Percentiles rank a stretch among this genome's conserved stretches.
These are phyloP conservation scores for Guadua angustifolia DNA, from an alignment of 176 grass and related monocot genomes.

Conservation along the genomic window DNA sequence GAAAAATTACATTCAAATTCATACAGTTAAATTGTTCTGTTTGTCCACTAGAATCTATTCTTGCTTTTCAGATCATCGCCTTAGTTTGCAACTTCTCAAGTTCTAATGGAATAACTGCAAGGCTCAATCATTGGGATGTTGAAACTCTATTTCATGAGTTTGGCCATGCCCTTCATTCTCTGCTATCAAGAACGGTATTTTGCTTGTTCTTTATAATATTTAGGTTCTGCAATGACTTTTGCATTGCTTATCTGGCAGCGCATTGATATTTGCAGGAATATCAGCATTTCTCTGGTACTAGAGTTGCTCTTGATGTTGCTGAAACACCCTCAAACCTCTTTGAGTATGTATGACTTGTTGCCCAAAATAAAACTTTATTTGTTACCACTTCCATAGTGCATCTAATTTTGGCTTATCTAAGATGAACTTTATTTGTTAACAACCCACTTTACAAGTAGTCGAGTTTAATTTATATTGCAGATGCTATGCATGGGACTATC, in stretches of 20 bases:
- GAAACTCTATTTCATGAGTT: slow-evolving; percentile 99
- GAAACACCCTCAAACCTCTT: slow-evolving; percentile 96
- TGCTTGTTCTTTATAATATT: slow-evolving; percentile 22
- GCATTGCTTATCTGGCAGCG: slow-evolving; percentile 26
- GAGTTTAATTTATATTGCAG: slow-evolving; percentile 49
- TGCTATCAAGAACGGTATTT: slow-evolving; percentile 94
- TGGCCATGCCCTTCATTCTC: slow-evolving; percentile 93
- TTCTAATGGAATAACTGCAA: slow-evolving; percentile 62
- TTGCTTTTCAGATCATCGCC: slow-evolving; percentile 78
- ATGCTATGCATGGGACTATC: slow-evolving; percentile 95
- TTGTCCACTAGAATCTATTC: slow-evolving; percentile 17
- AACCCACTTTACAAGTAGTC: slow-evolving; percentile 13
- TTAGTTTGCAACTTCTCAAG: slow-evolving; percentile 84
- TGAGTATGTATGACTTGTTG: slow-evolving; percentile 60
- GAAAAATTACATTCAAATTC: slow-evolving; percentile 24
- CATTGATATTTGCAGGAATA: slow-evolving; percentile 74
- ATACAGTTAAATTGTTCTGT: slow-evolving; percentile 12
- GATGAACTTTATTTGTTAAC: slow-evolving; percentile 2
- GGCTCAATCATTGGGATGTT: slow-evolving; percentile 81
- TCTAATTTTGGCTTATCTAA: slow-evolving; percentile 31
- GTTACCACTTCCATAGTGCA: background rate
- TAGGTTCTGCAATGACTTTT: slow-evolving; percentile 1
- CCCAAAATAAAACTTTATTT: background rate
- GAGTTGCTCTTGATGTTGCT: slow-evolving; percentile 93
- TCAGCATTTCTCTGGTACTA: slow-evolving; percentile 97